Evolutionary conservation across 306 rosid genomes (phyloP).

Genomic region (Pyrus bretschneideri): DNA sequence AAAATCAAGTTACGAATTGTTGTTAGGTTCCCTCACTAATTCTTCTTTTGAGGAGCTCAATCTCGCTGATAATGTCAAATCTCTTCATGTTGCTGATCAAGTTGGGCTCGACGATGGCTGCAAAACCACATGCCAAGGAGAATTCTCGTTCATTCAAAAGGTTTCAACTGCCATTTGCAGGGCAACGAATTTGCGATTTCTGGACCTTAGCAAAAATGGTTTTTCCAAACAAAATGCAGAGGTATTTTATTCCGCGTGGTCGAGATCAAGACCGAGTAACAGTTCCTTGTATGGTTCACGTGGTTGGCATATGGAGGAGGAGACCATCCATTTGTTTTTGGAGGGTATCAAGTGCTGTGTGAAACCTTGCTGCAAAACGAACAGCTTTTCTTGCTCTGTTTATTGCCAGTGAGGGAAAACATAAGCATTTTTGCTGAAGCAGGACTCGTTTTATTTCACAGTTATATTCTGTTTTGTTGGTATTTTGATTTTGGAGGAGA

Average conservation of each 20-base stretch:
- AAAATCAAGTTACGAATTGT: not conserved
- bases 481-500: no score
- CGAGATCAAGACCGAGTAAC: conserved; percentile 28
- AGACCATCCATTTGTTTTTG: conserved; percentile 46
- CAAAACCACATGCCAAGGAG: conserved; percentile 49
- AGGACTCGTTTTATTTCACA: no score
- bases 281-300: conserved; percentile 20
- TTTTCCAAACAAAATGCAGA: conserved; percentile 54
- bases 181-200: conserved; percentile 51
- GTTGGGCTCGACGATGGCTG: conserved; percentile 56
- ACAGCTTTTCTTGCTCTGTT: conserved; percentile 12
- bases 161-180: conserved; percentile 50
- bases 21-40: conserved; percentile 31
- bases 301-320: conserved; percentile 44
- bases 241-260: conserved; percentile 54
- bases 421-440: no score
- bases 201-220: conserved; percentile 74
- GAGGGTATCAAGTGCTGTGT: conserved; percentile 67
- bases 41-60: conserved; percentile 58
- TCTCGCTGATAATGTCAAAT: conserved; percentile 56
- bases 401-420: no score
- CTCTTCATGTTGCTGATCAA: conserved; percentile 67
- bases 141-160: conserved; percentile 28
- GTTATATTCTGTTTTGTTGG: no score
- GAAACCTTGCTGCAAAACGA: conserved; percentile 77